Evolutionary conservation across 768 basidiomycete species (phyloP), one percentile per base, ranked within the genome.

Genomic region (Suillus cothurnatus): DNA sequence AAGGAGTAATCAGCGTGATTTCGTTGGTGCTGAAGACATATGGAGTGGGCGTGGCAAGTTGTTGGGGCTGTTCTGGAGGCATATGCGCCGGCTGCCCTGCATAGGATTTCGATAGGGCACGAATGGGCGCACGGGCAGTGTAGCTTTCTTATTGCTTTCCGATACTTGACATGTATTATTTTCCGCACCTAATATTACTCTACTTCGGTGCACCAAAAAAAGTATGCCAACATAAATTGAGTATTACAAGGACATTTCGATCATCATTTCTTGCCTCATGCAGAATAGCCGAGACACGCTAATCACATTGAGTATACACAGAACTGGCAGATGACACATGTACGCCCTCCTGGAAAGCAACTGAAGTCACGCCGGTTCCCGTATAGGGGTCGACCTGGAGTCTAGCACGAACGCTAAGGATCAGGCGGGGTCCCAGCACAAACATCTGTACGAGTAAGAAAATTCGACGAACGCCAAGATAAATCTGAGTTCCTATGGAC

Each of bases 1-100:
- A 99, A 74, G 97, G 97, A 2, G 88, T 97, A 39, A 81, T 93
- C 49, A 95, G 95, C 72, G 84, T 99, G 55, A 77, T 95, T 34
- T 86, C 91, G 17, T 81, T 99, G 57, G 70, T 89, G 8, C 76
- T 97, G 66, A 87, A 88, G 67, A 93, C 89, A 38, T 83, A 84
- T 39, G 95, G 94, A 3, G 79, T 94, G 6, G 90, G 88, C 8
- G 87, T 88, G 9, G 78, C 80, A 21, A 96, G 93, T 72, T 99
- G 97, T 74, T 90, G 86, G 85, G 97, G 96, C 15, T 99, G 97
- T 76, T 79, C 82, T 4, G 88, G 88, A 68, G 90, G 90, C 17
- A 78, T 90, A 52, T 93, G 92, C 74, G 84, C 87, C 60, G 88
- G 86, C 6, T 93, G 92, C 73, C 81, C 87, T 62, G 73, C 79